A percentile compares a stretch with the other conserved stretches of the same genome.
phyloP scores from a whole-genome alignment of 2,329 filamentous ascomycete genomes.

The Stromatinia cepivora region DNA sequence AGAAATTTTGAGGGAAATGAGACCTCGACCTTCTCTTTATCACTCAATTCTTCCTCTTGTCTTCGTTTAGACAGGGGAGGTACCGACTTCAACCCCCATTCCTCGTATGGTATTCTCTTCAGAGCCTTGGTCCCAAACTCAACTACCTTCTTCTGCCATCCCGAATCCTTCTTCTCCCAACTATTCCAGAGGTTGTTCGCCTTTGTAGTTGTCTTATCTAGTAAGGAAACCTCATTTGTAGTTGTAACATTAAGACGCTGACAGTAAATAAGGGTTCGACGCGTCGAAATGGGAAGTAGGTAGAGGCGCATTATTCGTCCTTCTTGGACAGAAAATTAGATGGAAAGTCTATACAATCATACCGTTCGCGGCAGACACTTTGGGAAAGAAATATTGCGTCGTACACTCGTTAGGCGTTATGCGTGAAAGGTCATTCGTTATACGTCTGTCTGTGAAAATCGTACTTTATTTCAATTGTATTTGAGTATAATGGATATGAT shows the following conservation, averaged over 20 bases:
- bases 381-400: not conserved
- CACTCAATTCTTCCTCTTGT: slow-evolving; percentile 61
- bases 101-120: slow-evolving; percentile 87
- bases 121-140: slow-evolving; percentile 83
- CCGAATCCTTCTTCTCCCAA: slow-evolving; percentile 82
- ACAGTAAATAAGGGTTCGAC: slow-evolving; percentile 88
- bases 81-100: slow-evolving; percentile 96
- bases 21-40: slow-evolving; percentile 67
- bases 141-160: slow-evolving; percentile 88
- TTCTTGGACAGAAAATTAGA: not conserved
- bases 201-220: slow-evolving; percentile 69
- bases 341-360: not conserved
- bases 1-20: slow-evolving; percentile 75
- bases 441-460: not conserved
- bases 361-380: not conserved
- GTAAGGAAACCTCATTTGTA: slow-evolving; percentile 53
- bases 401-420: slow-evolving; percentile 3
- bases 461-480: not conserved
- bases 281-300: slow-evolving; percentile 88
- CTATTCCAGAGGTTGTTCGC: slow-evolving; percentile 76
- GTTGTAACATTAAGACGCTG: slow-evolving; percentile 66
- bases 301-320: slow-evolving; percentile 75
- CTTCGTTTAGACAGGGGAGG: slow-evolving; percentile 73
- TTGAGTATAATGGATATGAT: not conserved
- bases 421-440: not conserved